phyloP scores from a whole-genome alignment of 2,329 filamentous ascomycete genomes.

The Curvularia spicifera region DNA sequence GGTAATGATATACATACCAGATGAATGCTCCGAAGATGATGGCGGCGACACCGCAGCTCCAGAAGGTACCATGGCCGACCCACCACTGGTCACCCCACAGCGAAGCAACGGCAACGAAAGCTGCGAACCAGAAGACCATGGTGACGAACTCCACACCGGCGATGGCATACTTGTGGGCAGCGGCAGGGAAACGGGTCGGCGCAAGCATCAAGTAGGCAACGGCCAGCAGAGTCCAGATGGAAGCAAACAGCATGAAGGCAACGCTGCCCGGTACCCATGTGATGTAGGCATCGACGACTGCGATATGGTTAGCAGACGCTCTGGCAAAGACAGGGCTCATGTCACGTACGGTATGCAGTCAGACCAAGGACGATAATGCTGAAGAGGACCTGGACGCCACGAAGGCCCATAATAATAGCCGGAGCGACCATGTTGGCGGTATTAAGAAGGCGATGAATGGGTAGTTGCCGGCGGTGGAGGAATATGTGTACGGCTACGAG shows the following conservation, averaged over 20 bases:
- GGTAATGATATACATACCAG: constrained; percentile 54
- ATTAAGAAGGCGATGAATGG: constrained; percentile 6
- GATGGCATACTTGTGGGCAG: constrained; percentile 72
- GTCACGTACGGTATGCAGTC: constrained; percentile 72
- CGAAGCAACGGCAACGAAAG: constrained; percentile 77
- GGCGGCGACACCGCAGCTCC: constrained; percentile 67
- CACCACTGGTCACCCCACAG: constrained; percentile 63
- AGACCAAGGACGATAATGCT: constrained; percentile 78
- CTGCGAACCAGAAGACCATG: constrained; percentile 90
- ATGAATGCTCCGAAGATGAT: constrained; percentile 72
- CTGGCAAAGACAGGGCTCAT: background rate
- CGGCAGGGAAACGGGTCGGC: constrained; percentile 64
- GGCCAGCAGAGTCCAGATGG: constrained; percentile 73
- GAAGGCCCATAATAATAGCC: constrained; percentile 65
- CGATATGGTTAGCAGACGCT: constrained; percentile 6
- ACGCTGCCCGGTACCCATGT: constrained; percentile 62
- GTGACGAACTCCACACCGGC: constrained; percentile 75
- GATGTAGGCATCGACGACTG: constrained; percentile 58
- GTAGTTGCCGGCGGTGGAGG: constrained; percentile 4
- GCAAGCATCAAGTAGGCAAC: constrained; percentile 74
- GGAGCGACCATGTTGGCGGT: constrained; percentile 31
- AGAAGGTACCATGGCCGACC: constrained; percentile 56
- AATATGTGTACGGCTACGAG: background rate
- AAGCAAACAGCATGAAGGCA: constrained; percentile 81
- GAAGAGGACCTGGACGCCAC: constrained; percentile 71